These are phyloP conservation scores for Dalbergia oliveri DNA, from an alignment of 306 rosid species.

Conservation along the genomic window DNA sequence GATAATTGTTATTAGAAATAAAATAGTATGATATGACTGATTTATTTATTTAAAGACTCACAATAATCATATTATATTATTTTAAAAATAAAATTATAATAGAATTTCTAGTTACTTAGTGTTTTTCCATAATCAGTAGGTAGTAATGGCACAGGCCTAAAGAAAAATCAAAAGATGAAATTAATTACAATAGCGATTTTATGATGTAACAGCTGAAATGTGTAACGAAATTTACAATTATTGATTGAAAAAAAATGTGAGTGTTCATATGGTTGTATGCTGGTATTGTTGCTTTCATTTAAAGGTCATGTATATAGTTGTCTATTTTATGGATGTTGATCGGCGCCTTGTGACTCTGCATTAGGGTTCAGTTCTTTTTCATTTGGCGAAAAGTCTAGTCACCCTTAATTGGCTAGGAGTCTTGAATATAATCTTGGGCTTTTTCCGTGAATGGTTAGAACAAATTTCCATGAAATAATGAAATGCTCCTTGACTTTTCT, in stretches of 20 bases:
- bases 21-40: too few species aligned
- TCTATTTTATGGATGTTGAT: not conserved
- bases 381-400: not conserved
- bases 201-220: not conserved
- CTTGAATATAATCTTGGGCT: not conserved
- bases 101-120: too few species aligned
- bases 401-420: not conserved
- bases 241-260: not conserved
- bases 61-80: too few species aligned
- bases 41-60: too few species aligned
- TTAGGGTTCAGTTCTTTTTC: not conserved
- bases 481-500: not conserved
- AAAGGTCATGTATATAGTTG: too few species aligned
- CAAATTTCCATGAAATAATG: not conserved
- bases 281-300: slow-evolving; percentile 6
- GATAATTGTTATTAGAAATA: too few species aligned
- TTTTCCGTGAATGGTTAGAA: not conserved
- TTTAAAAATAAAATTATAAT: too few species aligned
- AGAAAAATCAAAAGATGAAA: not conserved
- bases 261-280: not conserved
- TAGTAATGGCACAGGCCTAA: too few species aligned
- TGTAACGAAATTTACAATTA: not conserved
- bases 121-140: too few species aligned
- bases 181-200: not conserved
- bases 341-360: not conserved